Base-by-base conservation (phyloP, 768 basidiomycete genomes). In the Lactifluus rugatus region DNA sequence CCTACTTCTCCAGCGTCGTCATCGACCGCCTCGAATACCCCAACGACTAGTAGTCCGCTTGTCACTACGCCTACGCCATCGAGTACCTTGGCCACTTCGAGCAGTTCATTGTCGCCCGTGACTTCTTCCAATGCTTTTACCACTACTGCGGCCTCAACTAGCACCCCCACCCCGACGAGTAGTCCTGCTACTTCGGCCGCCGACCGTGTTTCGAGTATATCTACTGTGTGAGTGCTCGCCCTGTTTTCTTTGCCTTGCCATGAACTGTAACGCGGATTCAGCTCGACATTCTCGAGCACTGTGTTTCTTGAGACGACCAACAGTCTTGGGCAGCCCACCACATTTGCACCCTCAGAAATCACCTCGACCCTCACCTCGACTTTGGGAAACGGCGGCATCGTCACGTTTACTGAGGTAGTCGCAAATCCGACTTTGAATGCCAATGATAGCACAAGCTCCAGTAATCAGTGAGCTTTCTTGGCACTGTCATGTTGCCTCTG, bases 401-500 rank as follows among this genome's bases (percentile, higher is more conserved):
- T 76, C 48, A 85, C 85, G 1, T 72, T 86, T 58, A 90, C 88
- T 0, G 74, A 81, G 64, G 70, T 82, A 21, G 72, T 81, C 37
- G 73, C 80, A n/a, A 89, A 89, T 66, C 88, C 87, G 19, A 88
- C 89, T 17, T 76, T 89, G 41, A 78, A 73, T 52, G 70, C 80
- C 13, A 73, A 84, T 66, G 73, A 74, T 42, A 65, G 66, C 39
- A 71, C 69, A 51, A 67, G 71, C 13, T 72, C 66, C 45, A 67
- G 69, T 54, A 78, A 79, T 46, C 73, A 80, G 87, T 89, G 69
- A 49, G 53, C 59, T 58, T 32, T 19, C 44, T 26, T 41, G 28
- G 39, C 13, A 8, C 28, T 21, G 0, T 32, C 25, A 5, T 45
- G 19, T 36, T 49, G n/a, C n/a, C 7, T 14, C 21, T 41, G 32